These are phyloP conservation scores for Xylariaceae sp. DNA, from an alignment of 2,329 filamentous ascomycete species.

Conservation along the genomic window DNA sequence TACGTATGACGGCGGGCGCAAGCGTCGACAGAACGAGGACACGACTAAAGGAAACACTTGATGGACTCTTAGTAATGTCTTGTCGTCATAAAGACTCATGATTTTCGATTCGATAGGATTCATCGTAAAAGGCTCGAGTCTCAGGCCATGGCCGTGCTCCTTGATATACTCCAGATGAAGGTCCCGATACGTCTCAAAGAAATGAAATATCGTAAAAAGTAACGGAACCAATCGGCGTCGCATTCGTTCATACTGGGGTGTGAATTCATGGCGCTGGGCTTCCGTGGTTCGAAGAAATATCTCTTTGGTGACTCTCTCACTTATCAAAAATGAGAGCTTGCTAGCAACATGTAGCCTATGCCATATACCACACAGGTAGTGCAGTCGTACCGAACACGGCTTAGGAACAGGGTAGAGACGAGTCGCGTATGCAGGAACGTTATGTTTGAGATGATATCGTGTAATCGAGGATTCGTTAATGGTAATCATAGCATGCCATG, in stretches of 20 bases:
- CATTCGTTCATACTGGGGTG: slow-evolving; percentile 58
- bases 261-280: slow-evolving; percentile 51
- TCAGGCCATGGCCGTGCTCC: slow-evolving; percentile 48
- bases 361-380: slow-evolving; percentile 60
- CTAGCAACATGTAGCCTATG: slow-evolving; percentile 60
- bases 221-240: slow-evolving; percentile 58
- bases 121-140: slow-evolving; percentile 49
- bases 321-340: slow-evolving; percentile 57
- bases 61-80: slow-evolving; percentile 57
- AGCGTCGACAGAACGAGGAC: slow-evolving; percentile 57
- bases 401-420: slow-evolving; percentile 54
- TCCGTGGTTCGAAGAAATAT: slow-evolving; percentile 57
- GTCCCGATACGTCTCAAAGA: slow-evolving; percentile 60
- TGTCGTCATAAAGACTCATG: slow-evolving; percentile 60
- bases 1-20: slow-evolving; percentile 60
- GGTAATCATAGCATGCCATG: slow-evolving; percentile 55
- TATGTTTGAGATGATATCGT: slow-evolving; percentile 54
- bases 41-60: slow-evolving; percentile 60
- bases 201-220: slow-evolving; percentile 62
- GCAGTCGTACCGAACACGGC: slow-evolving; percentile 46
- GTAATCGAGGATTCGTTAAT: slow-evolving; percentile 57
- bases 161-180: slow-evolving; percentile 53
- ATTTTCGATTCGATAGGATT: slow-evolving; percentile 59
- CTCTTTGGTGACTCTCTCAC: slow-evolving; percentile 60
- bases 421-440: slow-evolving; percentile 55